Percentiles rank a stretch among this genome's conserved stretches.
phyloP scores from a whole-genome alignment of 495 filamentous ascomycete genomes.

The Aspergillus avenaceus region DNA sequence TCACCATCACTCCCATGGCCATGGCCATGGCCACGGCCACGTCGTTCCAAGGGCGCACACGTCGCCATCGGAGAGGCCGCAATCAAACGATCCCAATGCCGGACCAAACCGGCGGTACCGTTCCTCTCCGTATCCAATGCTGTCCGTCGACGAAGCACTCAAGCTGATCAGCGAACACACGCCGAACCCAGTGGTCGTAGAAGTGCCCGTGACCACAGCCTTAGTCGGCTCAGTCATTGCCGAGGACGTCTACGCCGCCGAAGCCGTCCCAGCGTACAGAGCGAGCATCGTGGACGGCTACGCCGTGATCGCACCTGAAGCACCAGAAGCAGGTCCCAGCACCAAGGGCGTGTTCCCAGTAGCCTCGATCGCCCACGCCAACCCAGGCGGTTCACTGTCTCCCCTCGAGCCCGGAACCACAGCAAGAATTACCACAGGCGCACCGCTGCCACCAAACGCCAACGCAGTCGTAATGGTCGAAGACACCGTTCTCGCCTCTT shows the following conservation, averaged over 20 bases:
- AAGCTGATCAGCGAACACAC: conserved; percentile 66
- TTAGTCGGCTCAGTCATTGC: conserved; percentile 78
- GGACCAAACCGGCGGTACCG: conserved; percentile 76
- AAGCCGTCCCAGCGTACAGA: conserved; percentile 85
- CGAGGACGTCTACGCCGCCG: conserved; percentile 71
- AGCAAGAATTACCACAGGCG: conserved; percentile 89
- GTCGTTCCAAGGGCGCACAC: conserved; percentile 68
- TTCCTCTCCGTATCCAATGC: conserved; percentile 87
- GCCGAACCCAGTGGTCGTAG: conserved; percentile 51
- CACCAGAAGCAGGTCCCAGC: conserved; percentile 48
- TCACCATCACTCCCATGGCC: conserved; percentile 45
- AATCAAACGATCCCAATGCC: conserved; percentile 77
- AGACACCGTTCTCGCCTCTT: conserved; percentile 70
- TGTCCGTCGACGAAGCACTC: conserved; percentile 78
- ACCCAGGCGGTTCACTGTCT: conserved; percentile 54
- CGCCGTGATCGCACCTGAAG: conserved; percentile 56
- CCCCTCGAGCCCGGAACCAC: conserved; percentile 69
- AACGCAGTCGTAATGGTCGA: conserved; percentile 97
- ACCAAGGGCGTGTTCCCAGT: conserved; percentile 82
- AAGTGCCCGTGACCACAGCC: conserved; percentile 52
- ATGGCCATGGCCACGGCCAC: conserved; percentile 63
- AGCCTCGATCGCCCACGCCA: conserved; percentile 78
- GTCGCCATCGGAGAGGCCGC: conserved; percentile 49
- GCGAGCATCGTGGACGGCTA: conserved; percentile 98
- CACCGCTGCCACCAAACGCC: conserved; percentile 82